Evolutionary conservation across 345 rosid species (phyloP), one percentile per base, ranked within the genome.

Genomic region (Crucihimalaya himalaica): DNA sequence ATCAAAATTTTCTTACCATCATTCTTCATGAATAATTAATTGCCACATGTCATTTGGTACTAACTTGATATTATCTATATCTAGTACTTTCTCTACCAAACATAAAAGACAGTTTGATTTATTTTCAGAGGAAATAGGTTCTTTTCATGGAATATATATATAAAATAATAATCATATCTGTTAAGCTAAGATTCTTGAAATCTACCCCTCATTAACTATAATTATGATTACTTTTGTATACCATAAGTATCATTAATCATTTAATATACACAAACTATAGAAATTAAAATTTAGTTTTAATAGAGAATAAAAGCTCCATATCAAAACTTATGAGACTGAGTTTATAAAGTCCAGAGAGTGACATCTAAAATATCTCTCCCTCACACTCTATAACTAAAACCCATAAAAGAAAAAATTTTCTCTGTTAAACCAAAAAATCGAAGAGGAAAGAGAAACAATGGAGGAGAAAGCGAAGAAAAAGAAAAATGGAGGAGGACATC

Each of bases 391-490:
- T 7, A 31, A 7, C 2, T 31, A 32, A 32, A 60, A 34, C 63
- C 45, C 27, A 62, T 62, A 5, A 62, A 61, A 46, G 35, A 16
- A 19, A 31, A 29, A 20, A n/a, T n/a, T n/a, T 3, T 55, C 4
- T 56, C 9, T 11, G 13, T 56, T 42, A 35, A 52, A 45, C 4
- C 15, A 6, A 50, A 48, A 51, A 48, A 18, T 6, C 14, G 2
- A 43, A 43, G 56, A 18, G 47, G 35, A 52, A 67, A 13, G 18
- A 61, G 18, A 40, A n/a, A 43, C 15, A 51, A 66, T 66, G 66
- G 63, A 12, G 16, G 40, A 46, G 72, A 51, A 31, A 54, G 56
- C 14, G 52, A 21, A 21, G 78, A 81, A 64, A 19, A 39, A 21
- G 58, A 48, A 35, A 31, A 21, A 0, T 21, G 47, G 47, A 51